These are phyloP conservation scores for Trichoderma citrinoviride DNA, from an alignment of 2,329 filamentous ascomycete species.

Conservation along the genomic window DNA sequence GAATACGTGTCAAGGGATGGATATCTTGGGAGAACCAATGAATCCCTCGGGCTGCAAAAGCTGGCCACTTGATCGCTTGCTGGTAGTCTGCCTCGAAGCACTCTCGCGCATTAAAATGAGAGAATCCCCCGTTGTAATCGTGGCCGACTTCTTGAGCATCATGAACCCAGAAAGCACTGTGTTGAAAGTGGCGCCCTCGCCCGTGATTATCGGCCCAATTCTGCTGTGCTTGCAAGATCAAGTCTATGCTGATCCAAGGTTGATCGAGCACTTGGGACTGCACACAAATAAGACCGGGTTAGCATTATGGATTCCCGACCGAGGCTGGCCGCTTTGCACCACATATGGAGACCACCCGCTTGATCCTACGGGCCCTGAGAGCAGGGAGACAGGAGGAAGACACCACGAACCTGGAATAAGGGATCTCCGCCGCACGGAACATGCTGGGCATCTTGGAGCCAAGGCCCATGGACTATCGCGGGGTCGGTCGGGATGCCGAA, in stretches of 20 bases:
- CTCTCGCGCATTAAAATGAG: slow-evolving; percentile 34
- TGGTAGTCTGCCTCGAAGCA: slow-evolving; percentile 41
- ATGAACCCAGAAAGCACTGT: slow-evolving; percentile 30
- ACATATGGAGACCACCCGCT: neutral
- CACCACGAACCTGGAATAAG: slow-evolving; percentile 43
- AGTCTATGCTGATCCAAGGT: slow-evolving; percentile 45
- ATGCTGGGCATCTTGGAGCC: slow-evolving; percentile 4
- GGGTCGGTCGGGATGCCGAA: slow-evolving; percentile 33
- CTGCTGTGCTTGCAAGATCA: slow-evolving; percentile 49
- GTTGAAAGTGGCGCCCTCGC: slow-evolving; percentile 35
- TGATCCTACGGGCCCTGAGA: too few species aligned
- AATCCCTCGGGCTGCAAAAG: slow-evolving; percentile 24
- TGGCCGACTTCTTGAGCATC: slow-evolving; percentile 22
- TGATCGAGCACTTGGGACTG: slow-evolving; percentile 45
- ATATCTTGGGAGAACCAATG: slow-evolving; percentile 36
- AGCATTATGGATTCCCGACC: neutral
- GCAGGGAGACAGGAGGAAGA: neutral
- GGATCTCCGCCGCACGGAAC: slow-evolving; percentile 37
- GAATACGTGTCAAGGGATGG: slow-evolving; percentile 41
- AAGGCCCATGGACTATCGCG: slow-evolving; percentile 24
- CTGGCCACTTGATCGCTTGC: slow-evolving; percentile 28
- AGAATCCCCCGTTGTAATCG: slow-evolving; percentile 27
- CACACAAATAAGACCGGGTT: slow-evolving; percentile 17
- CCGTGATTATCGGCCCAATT: slow-evolving; percentile 45
- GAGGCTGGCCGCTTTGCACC: neutral